Base-by-base conservation (phyloP, 2,329 filamentous ascomycete genomes). In the Colletotrichum spinosum region DNA sequence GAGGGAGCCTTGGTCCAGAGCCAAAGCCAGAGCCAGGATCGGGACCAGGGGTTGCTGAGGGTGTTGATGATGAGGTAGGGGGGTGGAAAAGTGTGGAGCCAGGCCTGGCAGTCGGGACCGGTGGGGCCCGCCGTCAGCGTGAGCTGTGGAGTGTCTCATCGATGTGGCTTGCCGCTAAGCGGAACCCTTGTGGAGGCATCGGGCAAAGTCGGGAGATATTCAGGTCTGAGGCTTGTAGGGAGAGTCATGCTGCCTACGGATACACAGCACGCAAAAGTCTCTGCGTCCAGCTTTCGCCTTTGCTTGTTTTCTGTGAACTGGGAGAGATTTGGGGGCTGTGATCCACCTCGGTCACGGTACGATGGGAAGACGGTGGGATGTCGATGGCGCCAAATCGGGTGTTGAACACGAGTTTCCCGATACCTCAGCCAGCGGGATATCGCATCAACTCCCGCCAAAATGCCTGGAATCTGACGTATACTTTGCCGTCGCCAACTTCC, bases 171-270 rank as follows among this genome's bases (percentile, higher is more conserved):
- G 64, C 64, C 50, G 60, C 60, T 65, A 65, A 60, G 60, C 49
- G 55, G 60, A 57, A 42, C 34, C 54, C 60, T n/a, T 65, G 60
- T 65, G 60, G 55, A 55, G 60, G 45, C 34, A 46, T 67, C 64
- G 64, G 64, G 64, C 54, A 65, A 67, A 67, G 37, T 60, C 64
- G 64, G 64, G 50, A 67, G 49, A 25, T 25, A 34, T 48, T 55
- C 33, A 45, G 49, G 50, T 67, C 55, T 65, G 64, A 51, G 37
- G 38, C 64, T 39, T 65, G 38, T 45, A 65, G 49, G 60, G 53
- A 66, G 63, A 64, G 64, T 67, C 60, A 67, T 64, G 54, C 60
- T 15, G 38, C 53, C 53, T 25, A 25, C 25, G 25, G 25, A 25
- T 25, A 25, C 25, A 25, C 25, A 25, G 25, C 60, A 61, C 59